A percentile compares a stretch with the other conserved stretches of the same genome.
Conservation (phyloP, 768 basidiomycete genomes). For the Fomitopsis serialis region DNA sequence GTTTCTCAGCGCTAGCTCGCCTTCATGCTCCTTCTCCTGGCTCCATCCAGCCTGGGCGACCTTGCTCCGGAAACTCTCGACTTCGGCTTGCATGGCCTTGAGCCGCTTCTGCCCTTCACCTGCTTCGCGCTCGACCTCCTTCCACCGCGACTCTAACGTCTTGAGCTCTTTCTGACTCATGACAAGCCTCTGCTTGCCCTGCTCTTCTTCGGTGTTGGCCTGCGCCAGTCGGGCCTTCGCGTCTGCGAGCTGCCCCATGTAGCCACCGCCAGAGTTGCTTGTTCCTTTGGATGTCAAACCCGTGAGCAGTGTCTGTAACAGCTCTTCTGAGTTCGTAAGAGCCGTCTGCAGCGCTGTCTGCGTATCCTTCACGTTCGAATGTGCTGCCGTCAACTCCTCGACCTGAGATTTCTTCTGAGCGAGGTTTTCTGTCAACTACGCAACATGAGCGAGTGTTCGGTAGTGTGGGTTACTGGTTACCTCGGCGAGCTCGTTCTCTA, state of each 20-base stretch:
- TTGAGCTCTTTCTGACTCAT: conserved; percentile 79
- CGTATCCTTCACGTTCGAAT: conserved; percentile 61
- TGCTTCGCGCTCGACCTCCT: conserved; percentile 80
- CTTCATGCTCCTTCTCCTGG: conserved; percentile 61
- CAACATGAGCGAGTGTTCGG: background rate
- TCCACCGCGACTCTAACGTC: conserved; percentile 71
- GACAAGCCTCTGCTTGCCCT: conserved; percentile 66
- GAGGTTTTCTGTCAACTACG: conserved; percentile 52
- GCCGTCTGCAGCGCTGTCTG: conserved; percentile 56
- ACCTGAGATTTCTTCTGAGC: conserved; percentile 59
- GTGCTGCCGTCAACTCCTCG: conserved; percentile 45
- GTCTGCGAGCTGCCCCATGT: conserved; percentile 92
- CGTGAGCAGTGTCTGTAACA: conserved; percentile 92
- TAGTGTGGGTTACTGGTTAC: conserved; percentile 33
- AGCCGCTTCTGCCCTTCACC: conserved; percentile 69
- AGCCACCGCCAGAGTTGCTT: conserved; percentile 78
- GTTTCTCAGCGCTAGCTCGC: conserved; percentile 42
- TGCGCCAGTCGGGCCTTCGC: conserved; percentile 73
- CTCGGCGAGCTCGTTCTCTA: conserved; percentile 54
- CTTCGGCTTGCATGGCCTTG: conserved; percentile 48
- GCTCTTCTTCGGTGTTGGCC: conserved; percentile 79
- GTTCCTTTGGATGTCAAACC: conserved; percentile 72
- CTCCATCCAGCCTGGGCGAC: conserved; percentile 70
- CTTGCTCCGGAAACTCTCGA: conserved; percentile 49
- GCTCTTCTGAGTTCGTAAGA: conserved; percentile 75